A percentile compares a stretch with the other conserved stretches of the same genome.
These are phyloP conservation scores for Eremothecium cymbalariae DNA, from an alignment of 1,139 yeast genomes.

Conservation along the genomic window DNA sequence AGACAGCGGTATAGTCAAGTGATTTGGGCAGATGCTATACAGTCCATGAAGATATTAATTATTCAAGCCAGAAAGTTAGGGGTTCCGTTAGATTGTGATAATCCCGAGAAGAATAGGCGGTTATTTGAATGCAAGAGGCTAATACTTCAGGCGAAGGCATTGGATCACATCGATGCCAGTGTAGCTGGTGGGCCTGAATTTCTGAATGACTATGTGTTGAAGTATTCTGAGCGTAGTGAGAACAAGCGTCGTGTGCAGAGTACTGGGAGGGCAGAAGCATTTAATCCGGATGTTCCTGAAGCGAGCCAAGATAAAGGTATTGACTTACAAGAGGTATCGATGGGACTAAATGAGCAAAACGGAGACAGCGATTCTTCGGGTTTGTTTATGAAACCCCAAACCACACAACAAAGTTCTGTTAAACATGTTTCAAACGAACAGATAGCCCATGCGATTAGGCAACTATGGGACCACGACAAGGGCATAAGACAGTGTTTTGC, in stretches of 20 bases:
- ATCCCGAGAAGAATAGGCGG: constrained; percentile 36
- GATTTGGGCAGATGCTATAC: constrained; percentile 92
- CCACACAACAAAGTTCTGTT: constrained; percentile 11
- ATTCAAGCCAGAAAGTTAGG: constrained; percentile 60
- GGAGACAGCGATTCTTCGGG: constrained; percentile 20
- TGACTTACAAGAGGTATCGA: constrained; percentile 28
- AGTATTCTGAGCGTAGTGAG: constrained; percentile 50
- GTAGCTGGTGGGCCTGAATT: constrained; percentile 61
- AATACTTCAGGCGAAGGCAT: constrained; percentile 48
- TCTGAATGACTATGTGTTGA: constrained; percentile 55
- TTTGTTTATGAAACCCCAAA: constrained; percentile 18
- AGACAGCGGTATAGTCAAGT: constrained; percentile 74
- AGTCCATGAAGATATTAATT: constrained; percentile 76
- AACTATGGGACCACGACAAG: constrained; percentile 58
- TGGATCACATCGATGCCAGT: constrained; percentile 56
- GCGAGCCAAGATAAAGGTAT: constrained; percentile 10
- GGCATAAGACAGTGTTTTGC: constrained; percentile 58
- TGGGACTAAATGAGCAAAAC: constrained; percentile 25
- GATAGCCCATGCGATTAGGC: constrained; percentile 60
- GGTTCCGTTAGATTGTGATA: constrained; percentile 55
- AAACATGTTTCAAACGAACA: constrained; percentile 31
- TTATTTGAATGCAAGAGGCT: constrained; percentile 42
- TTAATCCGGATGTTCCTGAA: constrained; percentile 28
- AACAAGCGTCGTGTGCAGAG: constrained; percentile 44
- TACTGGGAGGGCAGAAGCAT: constrained; percentile 46